Conservation (phyloP, 2,329 filamentous ascomycete genomes). For the Fusarium mexicanum region DNA sequence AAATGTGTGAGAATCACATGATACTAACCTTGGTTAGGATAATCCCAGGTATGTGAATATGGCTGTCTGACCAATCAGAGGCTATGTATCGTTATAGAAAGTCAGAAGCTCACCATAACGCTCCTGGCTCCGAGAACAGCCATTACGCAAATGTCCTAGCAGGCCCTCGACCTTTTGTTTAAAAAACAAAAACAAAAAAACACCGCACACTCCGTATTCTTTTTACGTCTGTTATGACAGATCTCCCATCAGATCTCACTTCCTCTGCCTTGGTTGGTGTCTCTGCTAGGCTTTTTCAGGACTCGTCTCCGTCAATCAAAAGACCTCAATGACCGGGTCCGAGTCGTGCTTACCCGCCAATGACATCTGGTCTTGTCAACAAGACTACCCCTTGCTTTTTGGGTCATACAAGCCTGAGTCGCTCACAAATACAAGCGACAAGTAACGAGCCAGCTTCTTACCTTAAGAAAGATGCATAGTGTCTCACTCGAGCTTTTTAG, state of each 20-base stretch:
- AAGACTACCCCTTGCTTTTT: slow-evolving; percentile 39
- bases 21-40: neutral
- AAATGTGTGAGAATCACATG: neutral
- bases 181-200: too few species aligned
- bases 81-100: neutral
- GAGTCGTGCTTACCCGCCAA: slow-evolving; percentile 21
- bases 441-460: neutral
- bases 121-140: neutral
- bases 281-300: slow-evolving; percentile 20
- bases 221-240: neutral
- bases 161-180: neutral
- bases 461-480: slow-evolving; percentile 14
- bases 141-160: neutral
- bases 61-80: neutral
- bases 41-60: neutral
- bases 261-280: slow-evolving; percentile 14
- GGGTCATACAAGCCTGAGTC: slow-evolving; percentile 26
- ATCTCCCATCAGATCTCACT: slow-evolving; percentile 38
- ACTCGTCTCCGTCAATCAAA: slow-evolving; percentile 15
- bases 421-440: slow-evolving; percentile 7
- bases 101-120: neutral
- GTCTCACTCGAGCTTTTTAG: slow-evolving; percentile 25
- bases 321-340: slow-evolving; percentile 5
- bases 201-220: neutral
- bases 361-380: slow-evolving; percentile 23